phyloP scores from a whole-genome alignment of 2,329 filamentous ascomycete genomes.

The Trichoderma pleuroti region DNA sequence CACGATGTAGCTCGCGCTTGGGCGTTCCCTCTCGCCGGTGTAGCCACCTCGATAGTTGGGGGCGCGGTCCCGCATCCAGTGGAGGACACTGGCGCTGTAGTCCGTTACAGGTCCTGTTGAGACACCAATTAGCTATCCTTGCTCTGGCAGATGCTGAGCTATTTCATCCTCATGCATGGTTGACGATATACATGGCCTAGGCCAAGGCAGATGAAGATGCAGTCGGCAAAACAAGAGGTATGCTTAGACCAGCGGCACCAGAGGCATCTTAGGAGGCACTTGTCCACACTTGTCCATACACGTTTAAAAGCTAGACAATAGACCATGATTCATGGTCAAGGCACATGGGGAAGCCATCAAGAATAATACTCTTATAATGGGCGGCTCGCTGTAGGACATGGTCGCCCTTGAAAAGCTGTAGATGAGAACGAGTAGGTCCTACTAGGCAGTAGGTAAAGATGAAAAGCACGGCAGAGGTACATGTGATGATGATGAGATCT shows the following conservation, averaged over 20 bases:
- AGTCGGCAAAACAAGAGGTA: background rate
- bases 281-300: background rate
- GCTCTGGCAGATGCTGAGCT: background rate
- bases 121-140: background rate
- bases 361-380: background rate
- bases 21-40: conserved; percentile 74
- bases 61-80: conserved; percentile 81
- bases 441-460: background rate
- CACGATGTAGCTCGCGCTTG: conserved; percentile 83
- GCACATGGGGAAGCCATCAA: background rate
- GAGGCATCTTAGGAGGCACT: background rate
- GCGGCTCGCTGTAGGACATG: background rate
- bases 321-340: background rate
- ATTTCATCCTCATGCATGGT: background rate
- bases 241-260: background rate
- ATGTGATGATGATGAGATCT: background rate
- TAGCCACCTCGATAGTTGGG: conserved; percentile 67
- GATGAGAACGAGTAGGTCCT: background rate
- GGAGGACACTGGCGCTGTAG: conserved; percentile 83
- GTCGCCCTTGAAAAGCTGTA: background rate
- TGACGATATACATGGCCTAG: background rate
- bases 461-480: background rate
- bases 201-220: background rate
- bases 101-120: conserved; percentile 79
- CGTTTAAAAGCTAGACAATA: background rate